phyloP scores from a whole-genome alignment of 805 yeast species.

The Torulaspora delbrueckii region DNA sequence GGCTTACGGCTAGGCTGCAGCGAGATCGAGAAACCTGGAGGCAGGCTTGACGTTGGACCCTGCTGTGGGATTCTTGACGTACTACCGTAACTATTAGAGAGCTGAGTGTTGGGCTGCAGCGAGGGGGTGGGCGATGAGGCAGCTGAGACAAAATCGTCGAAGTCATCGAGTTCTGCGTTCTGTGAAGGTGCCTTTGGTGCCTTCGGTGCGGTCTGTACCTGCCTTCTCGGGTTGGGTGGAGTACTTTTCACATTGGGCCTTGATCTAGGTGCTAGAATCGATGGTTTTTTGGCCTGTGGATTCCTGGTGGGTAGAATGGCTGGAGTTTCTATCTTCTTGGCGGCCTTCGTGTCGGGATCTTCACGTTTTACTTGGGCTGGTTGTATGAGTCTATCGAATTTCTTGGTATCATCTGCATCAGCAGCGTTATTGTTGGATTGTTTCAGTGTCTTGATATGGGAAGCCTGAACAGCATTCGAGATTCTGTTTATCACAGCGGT shows the following conservation, averaged over 20 bases:
- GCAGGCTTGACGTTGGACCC: constrained; percentile 20
- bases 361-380: constrained; percentile 13
- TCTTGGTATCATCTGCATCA: constrained; percentile 22
- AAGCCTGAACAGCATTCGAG: constrained; percentile 41
- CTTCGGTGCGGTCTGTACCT: too few species aligned
- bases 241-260: constrained; percentile 1
- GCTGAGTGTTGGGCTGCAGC: neutral
- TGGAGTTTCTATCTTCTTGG: constrained; percentile 22
- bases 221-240: neutral
- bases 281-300: constrained; percentile 5
- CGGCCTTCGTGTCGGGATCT: constrained; percentile 26
- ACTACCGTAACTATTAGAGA: constrained; percentile 2
- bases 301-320: constrained; percentile 26
- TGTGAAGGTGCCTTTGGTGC: constrained; percentile 5
- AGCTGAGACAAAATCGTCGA: constrained; percentile 32
- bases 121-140: constrained; percentile 16
- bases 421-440: constrained; percentile 23
- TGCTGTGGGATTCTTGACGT: constrained; percentile 3
- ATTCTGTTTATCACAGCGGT: constrained; percentile 40
- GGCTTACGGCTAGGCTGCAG: constrained; percentile 33
- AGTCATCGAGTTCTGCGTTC: constrained; percentile 30
- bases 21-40: constrained; percentile 42
- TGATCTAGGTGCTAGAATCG: constrained; percentile 5
- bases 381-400: constrained; percentile 26
- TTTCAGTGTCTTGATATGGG: constrained; percentile 37